Percentiles rank a stretch among this genome's conserved stretches.
Conservation (phyloP, 2,329 filamentous ascomycete genomes). For the Fusarium fujikuroi region DNA sequence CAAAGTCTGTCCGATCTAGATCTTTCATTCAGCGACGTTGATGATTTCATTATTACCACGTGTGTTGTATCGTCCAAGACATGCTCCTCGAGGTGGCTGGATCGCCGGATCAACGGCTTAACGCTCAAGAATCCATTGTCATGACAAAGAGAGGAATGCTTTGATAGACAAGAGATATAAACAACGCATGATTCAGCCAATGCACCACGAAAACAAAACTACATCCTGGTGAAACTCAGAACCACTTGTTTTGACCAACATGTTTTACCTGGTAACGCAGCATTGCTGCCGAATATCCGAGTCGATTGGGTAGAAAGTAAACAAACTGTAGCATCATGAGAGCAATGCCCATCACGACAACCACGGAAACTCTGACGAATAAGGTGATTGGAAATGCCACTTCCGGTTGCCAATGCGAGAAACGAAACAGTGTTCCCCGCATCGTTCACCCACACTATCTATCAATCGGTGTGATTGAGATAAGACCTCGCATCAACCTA, state of each 20-base stretch:
- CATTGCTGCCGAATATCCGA: constrained; percentile 12
- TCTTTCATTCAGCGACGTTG: neutral
- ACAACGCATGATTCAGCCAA: neutral
- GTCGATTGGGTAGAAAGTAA: constrained; percentile 20
- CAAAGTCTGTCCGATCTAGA: neutral
- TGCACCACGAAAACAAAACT: neutral
- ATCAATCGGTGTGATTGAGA: constrained; percentile 27
- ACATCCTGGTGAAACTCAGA: constrained; percentile 19
- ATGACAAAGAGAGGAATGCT: constrained; percentile 8
- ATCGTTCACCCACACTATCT: constrained; percentile 25
- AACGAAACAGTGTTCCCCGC: constrained; percentile 30
- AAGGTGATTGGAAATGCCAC: constrained; percentile 6
- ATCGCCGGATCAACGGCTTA: constrained; percentile 6
- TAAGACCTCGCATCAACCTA: constrained; percentile 13
- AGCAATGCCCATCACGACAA: constrained; percentile 23
- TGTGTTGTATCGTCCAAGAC: constrained; percentile 11
- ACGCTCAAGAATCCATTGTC: constrained; percentile 1
- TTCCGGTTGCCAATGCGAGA: constrained; percentile 9
- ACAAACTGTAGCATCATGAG: constrained; percentile 26
- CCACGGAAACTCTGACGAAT: constrained; percentile 24
- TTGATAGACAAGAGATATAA: neutral
- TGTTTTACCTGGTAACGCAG: constrained; percentile 13
- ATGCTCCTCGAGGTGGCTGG: constrained; percentile 6
- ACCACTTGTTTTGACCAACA: neutral
- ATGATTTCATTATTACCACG: constrained; percentile 30